Conservation (phyloP, 495 filamentous ascomycete species). For the Astrothelium subdiscretum region DNA sequence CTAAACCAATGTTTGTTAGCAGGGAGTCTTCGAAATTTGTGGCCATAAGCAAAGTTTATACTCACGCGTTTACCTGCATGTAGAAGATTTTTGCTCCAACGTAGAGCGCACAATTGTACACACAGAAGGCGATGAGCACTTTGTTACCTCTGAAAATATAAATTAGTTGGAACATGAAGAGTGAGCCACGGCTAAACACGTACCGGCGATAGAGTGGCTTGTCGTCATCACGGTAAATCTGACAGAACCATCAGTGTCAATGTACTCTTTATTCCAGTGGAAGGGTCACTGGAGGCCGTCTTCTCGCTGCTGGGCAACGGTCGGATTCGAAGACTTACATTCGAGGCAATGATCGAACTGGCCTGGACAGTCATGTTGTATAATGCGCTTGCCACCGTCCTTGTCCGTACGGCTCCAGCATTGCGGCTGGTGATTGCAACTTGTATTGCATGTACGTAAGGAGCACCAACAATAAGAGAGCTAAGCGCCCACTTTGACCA, state of each 20-base stretch:
- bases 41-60: slow-evolving; percentile 8
- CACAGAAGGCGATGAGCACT: slow-evolving; percentile 28
- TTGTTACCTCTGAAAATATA: slow-evolving; percentile 22
- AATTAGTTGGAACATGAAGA: not conserved
- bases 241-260: not conserved
- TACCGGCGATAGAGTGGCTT: slow-evolving; percentile 28
- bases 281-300: too few species aligned
- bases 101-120: slow-evolving; percentile 22
- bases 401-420: slow-evolving; percentile 30
- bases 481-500: not conserved
- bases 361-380: slow-evolving; percentile 35
- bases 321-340: slow-evolving; percentile 5
- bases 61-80: slow-evolving; percentile 24
- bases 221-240: slow-evolving; percentile 27
- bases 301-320: too few species aligned
- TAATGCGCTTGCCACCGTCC: slow-evolving; percentile 31
- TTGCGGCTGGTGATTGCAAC: slow-evolving; percentile 34
- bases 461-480: slow-evolving; percentile 20
- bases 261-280: not conserved
- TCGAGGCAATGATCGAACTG: slow-evolving; percentile 24
- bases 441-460: slow-evolving; percentile 34
- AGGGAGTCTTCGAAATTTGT: not conserved
- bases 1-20: not conserved
- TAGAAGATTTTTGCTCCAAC: slow-evolving; percentile 21
- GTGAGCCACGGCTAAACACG: not conserved